phyloP scores from a whole-genome alignment of 371 early-diverging fungal species.

The Capillidium heterosporum region DNA sequence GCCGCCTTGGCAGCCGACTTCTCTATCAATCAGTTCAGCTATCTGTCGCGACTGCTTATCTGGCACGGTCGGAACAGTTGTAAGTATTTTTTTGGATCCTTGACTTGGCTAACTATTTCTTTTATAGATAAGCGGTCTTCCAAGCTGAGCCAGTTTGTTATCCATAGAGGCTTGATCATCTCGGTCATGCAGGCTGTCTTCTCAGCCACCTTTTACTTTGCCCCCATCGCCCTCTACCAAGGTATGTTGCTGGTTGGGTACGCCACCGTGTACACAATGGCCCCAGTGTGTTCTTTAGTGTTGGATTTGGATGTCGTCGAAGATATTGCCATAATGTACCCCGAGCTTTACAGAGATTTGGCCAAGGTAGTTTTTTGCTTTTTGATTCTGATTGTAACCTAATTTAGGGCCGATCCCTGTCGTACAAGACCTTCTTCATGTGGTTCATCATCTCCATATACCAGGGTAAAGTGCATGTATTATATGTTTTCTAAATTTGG shows the following conservation, averaged over 20 bases:
- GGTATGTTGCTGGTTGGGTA: conserved; percentile 41
- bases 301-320: conserved; percentile 83
- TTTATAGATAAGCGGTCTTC: conserved; percentile 58
- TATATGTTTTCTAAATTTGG: not conserved
- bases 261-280: conserved; percentile 86
- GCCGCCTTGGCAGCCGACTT: conserved; percentile 97
- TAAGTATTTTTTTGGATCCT: too few species aligned
- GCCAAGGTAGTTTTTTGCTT: conserved; percentile 32
- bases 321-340: conserved; percentile 82
- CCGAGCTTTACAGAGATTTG: conserved; percentile 95
- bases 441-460: conserved; percentile 94
- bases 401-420: conserved; percentile 61
- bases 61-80: conserved; percentile 98
- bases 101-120: not conserved
- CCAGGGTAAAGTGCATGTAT: conserved; percentile 43
- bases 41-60: conserved; percentile 62
- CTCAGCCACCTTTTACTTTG: conserved; percentile 92
- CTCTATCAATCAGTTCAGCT: conserved; percentile 81
- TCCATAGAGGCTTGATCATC: conserved; percentile 96
- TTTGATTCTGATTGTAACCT: not conserved
- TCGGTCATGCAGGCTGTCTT: conserved; percentile 98
- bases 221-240: conserved; percentile 94
- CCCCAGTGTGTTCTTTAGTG: conserved; percentile 92
- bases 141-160: conserved; percentile 94
- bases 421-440: conserved; percentile 82